Base-by-base conservation (phyloP, 495 filamentous ascomycete genomes). In the Friedmanniomyces simplex region DNA sequence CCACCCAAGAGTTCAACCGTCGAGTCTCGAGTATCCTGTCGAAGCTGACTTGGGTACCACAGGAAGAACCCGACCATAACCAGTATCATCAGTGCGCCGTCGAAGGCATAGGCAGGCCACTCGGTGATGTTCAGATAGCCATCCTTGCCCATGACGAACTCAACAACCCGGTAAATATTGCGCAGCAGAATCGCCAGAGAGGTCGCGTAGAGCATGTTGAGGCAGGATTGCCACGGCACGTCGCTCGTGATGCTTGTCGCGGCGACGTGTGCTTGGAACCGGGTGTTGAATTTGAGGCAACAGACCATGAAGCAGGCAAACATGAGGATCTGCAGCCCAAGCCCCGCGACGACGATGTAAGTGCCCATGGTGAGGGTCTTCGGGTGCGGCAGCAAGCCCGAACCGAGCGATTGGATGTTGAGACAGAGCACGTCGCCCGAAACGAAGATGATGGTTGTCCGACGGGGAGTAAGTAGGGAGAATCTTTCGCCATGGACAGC, bases 71-170 rank as follows among this genome's bases (percentile, higher is more conserved):
- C 18, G 20, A 47, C 18, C 43, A 47, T 47, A 7, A 47, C 21
- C 8, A 37, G 34, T 37, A 37, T 8, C 34, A 37, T 37, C 34
- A 37, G 16, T 16, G 34, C 54, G 18, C 30, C 54, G 25, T 57
- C 54, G 41, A 57, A 57, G 43, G 41, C 47, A 21, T 55, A 58
- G 21, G 47, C 11, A 4, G 24, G 25, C 55, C 55, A 58, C 48
- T 58, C 55, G 21, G 56, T 22, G 21, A 16, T 21, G 8, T 46
- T 36, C 6, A 56, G 39, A 48, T 56, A 56, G n/a, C 53, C 46
- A 37, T 41, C 25, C 49, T 54, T 21, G 16, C 24, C 48, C 26
- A 54, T 37, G 8, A 37, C 21, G 22, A 28, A 51, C 34, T 58
- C 49, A 8, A 37, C 47, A 18, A 39, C 55, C 11, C 55, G 48